phyloP scores from a whole-genome alignment of 441 rosid species.

The Brassica balearica region DNA sequence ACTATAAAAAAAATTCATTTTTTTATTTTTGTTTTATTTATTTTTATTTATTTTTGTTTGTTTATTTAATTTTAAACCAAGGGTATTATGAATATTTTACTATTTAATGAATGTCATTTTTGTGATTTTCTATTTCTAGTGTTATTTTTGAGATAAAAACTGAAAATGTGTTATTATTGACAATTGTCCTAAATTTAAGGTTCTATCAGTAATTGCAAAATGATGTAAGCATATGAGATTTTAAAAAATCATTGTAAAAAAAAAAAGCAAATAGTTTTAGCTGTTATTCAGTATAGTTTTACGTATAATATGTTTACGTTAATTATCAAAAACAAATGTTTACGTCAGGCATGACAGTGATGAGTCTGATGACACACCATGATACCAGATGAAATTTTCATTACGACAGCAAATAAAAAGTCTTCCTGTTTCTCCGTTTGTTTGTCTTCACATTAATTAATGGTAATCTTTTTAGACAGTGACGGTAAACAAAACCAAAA shows the following conservation, averaged over 20 bases:
- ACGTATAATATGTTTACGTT: neutral
- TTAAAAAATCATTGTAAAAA: neutral
- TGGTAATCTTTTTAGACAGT: conserved; percentile 15
- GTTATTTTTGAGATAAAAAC: too few relatives aligned
- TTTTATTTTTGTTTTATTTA: too few relatives aligned
- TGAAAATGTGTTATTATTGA: too few relatives aligned
- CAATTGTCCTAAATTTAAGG: neutral
- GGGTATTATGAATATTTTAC: too few relatives aligned
- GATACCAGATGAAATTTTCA: neutral
- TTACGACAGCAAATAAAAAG: conserved; percentile 1
- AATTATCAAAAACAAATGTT: too few relatives aligned
- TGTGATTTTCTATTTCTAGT: too few relatives aligned
- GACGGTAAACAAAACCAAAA: conserved; percentile 11
- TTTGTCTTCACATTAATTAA: conserved; percentile 15
- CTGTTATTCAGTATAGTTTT: neutral
- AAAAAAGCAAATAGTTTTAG: neutral
- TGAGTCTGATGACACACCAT: neutral
- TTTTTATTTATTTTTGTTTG: too few relatives aligned
- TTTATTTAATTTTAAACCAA: too few relatives aligned
- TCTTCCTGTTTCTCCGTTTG: conserved; percentile 21
- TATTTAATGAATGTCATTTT: too few relatives aligned
- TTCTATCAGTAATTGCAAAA: neutral
- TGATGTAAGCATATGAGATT: neutral
- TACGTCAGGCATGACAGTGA: conserved; percentile 8
- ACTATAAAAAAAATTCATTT: too few relatives aligned